Evolutionary conservation across 140 eudicot genomes (phyloP).

Genomic region (Ambrosia hybrid): DNA sequence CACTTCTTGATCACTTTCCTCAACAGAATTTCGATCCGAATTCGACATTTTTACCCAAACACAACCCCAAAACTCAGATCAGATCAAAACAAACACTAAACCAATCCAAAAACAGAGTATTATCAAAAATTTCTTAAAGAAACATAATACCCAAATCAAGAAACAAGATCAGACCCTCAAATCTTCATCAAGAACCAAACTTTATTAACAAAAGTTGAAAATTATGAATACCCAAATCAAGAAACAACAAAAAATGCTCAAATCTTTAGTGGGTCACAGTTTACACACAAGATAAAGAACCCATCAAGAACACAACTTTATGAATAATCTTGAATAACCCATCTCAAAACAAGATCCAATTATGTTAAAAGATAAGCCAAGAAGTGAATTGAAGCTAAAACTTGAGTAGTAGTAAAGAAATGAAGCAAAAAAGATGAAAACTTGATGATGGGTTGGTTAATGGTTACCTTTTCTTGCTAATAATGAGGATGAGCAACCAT

Average conservation of each 20-base stretch:
- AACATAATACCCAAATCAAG: slow-evolving; percentile 39
- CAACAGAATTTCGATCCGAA: slow-evolving; percentile 22
- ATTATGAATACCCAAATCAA: not conserved
- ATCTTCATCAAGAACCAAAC: slow-evolving; percentile 9
- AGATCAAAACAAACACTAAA: slow-evolving; percentile 22
- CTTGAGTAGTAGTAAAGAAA: slow-evolving; percentile 42
- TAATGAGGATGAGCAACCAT: slow-evolving; percentile 56
- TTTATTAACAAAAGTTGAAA: not conserved
- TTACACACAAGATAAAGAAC: not conserved
- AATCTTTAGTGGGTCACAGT: slow-evolving; percentile 14
- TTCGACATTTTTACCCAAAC: slow-evolving; percentile 18
- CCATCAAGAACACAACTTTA: slow-evolving; percentile 19
- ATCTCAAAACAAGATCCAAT: slow-evolving; percentile 44
- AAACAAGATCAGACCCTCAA: slow-evolving; percentile 25
- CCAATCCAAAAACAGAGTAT: slow-evolving; percentile 31
- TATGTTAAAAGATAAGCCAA: slow-evolving; percentile 23
- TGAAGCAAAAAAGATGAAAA: slow-evolving; percentile 26
- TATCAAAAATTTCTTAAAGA: slow-evolving; percentile 20
- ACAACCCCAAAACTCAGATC: slow-evolving; percentile 24
- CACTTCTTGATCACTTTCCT: slow-evolving; percentile 41
- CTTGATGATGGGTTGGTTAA: slow-evolving; percentile 30
- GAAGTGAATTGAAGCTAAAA: slow-evolving; percentile 16
- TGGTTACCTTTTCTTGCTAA: slow-evolving; percentile 27
- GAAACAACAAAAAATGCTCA: slow-evolving; percentile 8
- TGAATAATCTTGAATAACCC: slow-evolving; percentile 23